These are phyloP conservation scores for Pseudotsuga menziesii DNA, from an alignment of 75 land plant species.

Conservation along the genomic window DNA sequence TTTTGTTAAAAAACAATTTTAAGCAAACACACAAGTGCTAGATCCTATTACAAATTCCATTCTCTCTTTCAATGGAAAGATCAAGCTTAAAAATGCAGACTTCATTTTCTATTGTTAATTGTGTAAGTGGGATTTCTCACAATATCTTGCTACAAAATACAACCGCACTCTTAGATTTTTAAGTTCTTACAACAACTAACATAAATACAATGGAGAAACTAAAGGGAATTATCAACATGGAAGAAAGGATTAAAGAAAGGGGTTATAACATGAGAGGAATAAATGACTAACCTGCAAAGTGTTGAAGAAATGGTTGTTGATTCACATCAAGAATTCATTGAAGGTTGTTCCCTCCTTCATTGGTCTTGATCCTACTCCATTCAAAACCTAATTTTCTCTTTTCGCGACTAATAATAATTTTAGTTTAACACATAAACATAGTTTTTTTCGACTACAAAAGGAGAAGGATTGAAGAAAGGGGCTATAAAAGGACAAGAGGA, in stretches of 20 bases:
- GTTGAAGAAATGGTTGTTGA: slow-evolving; percentile 25
- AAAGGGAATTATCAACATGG: background rate
- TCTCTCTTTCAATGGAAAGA: no score
- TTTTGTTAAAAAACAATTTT: no score
- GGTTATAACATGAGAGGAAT: background rate
- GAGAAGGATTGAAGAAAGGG: no score
- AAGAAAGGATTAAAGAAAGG: background rate
- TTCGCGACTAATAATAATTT: no score
- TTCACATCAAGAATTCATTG: slow-evolving; percentile 32
- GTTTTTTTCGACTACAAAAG: no score
- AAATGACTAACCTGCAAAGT: slow-evolving; percentile 13
- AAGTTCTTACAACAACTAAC: slow-evolving; percentile 18
- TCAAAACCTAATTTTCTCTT: no score
- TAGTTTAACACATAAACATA: no score
- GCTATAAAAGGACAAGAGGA: no score
- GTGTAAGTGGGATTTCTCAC: slow-evolving; percentile 42
- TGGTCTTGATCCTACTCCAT: no score
- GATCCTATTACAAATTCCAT: no score
- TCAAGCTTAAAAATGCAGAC: slow-evolving; percentile 7
- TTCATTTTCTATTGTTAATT: slow-evolving; percentile 35
- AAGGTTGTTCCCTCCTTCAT: slow-evolving; percentile 24
- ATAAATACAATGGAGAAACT: background rate
- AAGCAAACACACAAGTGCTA: no score
- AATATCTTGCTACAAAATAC: slow-evolving; percentile 47
- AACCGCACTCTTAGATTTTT: slow-evolving; percentile 36